Conservation (phyloP, 257 asterid genomes). For the Solanum chilense region DNA sequence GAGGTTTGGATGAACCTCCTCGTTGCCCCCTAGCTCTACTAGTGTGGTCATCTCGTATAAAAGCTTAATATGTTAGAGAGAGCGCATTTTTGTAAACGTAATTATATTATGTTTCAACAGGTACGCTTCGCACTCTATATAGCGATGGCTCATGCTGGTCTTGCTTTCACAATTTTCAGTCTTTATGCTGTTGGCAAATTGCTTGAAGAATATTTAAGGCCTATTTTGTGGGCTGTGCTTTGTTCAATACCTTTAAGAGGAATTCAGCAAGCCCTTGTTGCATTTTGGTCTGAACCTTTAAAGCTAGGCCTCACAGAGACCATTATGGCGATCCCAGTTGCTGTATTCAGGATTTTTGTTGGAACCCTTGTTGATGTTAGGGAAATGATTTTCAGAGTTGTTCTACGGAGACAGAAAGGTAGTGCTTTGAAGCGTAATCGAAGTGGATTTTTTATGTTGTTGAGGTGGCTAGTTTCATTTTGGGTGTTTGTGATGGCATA, state of each 20-base stretch:
- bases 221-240: slow-evolving; percentile 92
- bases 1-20: background rate
- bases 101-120: slow-evolving; percentile 18
- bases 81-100: background rate
- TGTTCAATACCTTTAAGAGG: slow-evolving; percentile 88
- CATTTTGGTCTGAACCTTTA: slow-evolving; percentile 79
- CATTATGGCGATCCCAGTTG: slow-evolving; percentile 64
- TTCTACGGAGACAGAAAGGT: slow-evolving; percentile 34
- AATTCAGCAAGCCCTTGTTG: slow-evolving; percentile 77
- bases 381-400: slow-evolving; percentile 28
- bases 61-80: background rate
- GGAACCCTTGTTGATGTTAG: slow-evolving; percentile 76
- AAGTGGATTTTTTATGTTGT: slow-evolving; percentile 54
- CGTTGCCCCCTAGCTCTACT: background rate
- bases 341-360: slow-evolving; percentile 57
- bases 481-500: slow-evolving; percentile 80
- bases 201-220: slow-evolving; percentile 71
- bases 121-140: slow-evolving; percentile 89
- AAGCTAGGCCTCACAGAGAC: slow-evolving; percentile 88
- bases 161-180: slow-evolving; percentile 53
- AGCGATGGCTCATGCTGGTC: slow-evolving; percentile 94
- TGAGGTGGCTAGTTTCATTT: slow-evolving; percentile 80
- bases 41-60: background rate
- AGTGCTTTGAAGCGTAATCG: slow-evolving; percentile 22
- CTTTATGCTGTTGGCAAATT: slow-evolving; percentile 63